These are phyloP conservation scores for Talaromyces sp. DNA, from an alignment of 2,329 filamentous ascomycete species.

Conservation along the genomic window DNA sequence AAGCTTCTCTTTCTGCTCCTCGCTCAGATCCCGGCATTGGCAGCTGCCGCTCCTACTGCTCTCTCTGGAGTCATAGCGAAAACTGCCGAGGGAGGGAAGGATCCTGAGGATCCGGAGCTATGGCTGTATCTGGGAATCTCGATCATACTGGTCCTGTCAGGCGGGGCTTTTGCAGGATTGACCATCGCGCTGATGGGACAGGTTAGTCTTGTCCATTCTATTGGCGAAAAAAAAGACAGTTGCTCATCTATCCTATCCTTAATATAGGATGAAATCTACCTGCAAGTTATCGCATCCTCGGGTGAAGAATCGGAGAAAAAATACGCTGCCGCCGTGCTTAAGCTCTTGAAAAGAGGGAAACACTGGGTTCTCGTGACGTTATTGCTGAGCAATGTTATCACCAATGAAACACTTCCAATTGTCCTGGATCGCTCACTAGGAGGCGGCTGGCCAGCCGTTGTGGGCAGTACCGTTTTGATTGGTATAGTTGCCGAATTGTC, in stretches of 20 bases:
- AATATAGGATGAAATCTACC: constrained; percentile 94
- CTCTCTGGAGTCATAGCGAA: constrained; percentile 22
- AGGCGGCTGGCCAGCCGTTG: constrained; percentile 87
- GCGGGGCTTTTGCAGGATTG: constrained; percentile 89
- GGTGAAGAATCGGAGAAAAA: constrained; percentile 79
- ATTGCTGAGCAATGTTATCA: constrained; percentile 92
- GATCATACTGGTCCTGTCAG: constrained; percentile 74
- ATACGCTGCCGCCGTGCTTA: constrained; percentile 76
- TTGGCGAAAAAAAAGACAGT: background rate
- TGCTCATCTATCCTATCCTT: background rate
- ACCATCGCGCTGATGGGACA: constrained; percentile 67
- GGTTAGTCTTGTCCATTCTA: constrained; percentile 27
- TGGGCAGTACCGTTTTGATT: constrained; percentile 90
- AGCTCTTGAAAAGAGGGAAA: constrained; percentile 79
- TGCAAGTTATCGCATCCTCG: constrained; percentile 88
- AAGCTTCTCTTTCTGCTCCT: constrained; percentile 40
- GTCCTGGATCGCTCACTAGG: constrained; percentile 91
- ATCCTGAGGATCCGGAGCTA: constrained; percentile 60
- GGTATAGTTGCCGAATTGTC: constrained; percentile 36
- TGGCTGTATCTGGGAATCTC: constrained; percentile 81
- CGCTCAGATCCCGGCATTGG: constrained; percentile 37
- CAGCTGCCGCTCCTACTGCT: constrained; percentile 35
- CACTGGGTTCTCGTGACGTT: constrained; percentile 98
- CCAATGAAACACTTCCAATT: constrained; percentile 93
- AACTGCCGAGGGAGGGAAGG: constrained; percentile 44